Conservation (phyloP, 352 stramenopile species). For the Phytophthora vignae region DNA sequence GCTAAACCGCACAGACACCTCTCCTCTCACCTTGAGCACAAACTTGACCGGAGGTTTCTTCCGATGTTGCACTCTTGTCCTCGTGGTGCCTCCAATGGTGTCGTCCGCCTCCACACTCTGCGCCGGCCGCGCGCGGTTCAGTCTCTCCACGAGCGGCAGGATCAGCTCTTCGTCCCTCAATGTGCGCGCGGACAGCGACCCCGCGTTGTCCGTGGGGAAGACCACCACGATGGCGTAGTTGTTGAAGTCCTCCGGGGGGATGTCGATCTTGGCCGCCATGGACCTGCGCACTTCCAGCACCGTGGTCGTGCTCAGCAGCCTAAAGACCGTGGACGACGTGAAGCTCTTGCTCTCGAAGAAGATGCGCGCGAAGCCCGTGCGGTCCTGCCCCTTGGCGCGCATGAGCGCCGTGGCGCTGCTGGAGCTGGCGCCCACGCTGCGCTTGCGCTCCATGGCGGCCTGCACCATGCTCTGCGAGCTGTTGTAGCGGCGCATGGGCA, state of each 20-base stretch:
- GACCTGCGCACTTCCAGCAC: conserved; percentile 81
- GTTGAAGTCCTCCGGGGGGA: conserved; percentile 62
- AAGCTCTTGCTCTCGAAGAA: conserved; percentile 88
- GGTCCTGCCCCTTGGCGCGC: conserved; percentile 45
- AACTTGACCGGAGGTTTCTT: conserved; percentile 78
- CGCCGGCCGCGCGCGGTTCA: conserved; percentile 59
- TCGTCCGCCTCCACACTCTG: conserved; percentile 59
- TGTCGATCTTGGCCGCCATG: conserved; percentile 87
- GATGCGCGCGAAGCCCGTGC: conserved; percentile 80
- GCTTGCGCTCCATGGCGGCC: conserved; percentile 30
- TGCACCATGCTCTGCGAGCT: conserved; percentile 40
- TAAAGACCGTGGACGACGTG: conserved; percentile 86
- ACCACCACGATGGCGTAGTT: conserved; percentile 87
- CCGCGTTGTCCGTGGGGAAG: conserved; percentile 68
- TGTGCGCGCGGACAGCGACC: conserved; percentile 71
- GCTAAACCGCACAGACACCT: background rate
- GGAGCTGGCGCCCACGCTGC: conserved; percentile 21
- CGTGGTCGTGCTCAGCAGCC: conserved; percentile 67
- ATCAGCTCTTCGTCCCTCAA: conserved; percentile 85
- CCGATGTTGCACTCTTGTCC: conserved; percentile 69
- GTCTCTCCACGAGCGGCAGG: conserved; percentile 69
- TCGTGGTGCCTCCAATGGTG: conserved; percentile 43
- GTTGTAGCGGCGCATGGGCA: conserved; percentile 44
- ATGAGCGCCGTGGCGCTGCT: conserved; percentile 24
- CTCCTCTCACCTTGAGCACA: conserved; percentile 71